Evolutionary conservation across 176 grass and related monocot genomes (phyloP).

Genomic region (Musa itinerans): DNA sequence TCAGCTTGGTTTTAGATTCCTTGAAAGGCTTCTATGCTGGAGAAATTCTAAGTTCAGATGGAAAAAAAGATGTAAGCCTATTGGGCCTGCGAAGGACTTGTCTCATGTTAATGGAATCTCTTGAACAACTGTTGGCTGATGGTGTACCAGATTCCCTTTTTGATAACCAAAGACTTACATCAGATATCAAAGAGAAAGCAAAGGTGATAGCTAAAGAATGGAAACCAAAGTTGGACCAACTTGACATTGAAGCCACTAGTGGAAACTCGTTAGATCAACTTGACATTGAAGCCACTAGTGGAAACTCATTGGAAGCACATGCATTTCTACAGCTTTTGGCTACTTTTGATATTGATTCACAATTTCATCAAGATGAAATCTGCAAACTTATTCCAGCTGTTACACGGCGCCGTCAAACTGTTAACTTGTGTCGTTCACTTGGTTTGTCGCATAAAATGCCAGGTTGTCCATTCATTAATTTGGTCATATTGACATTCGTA

Average conservation of each 20-base stretch:
- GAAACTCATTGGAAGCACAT: slow-evolving; percentile 92
- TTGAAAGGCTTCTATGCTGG: slow-evolving; percentile 42
- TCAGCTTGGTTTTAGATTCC: slow-evolving; percentile 41
- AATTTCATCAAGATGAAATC: slow-evolving; percentile 60
- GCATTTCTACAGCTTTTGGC: slow-evolving; percentile 93
- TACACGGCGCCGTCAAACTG: slow-evolving; percentile 74
- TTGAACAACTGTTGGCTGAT: slow-evolving; percentile 40
- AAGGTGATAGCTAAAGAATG: slow-evolving; percentile 63
- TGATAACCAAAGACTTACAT: slow-evolving; percentile 31
- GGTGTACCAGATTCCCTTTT: slow-evolving; percentile 12
- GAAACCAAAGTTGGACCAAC: slow-evolving; percentile 63
- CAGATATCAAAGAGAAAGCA: slow-evolving; percentile 42
- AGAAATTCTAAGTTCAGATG: slow-evolving; percentile 45
- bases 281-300: slow-evolving; percentile 80
- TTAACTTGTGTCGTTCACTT: slow-evolving; percentile 72
- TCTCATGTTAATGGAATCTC: slow-evolving; percentile 93
- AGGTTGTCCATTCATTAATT: slow-evolving; percentile 28
- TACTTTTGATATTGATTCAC: slow-evolving; percentile 59
- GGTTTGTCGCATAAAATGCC: slow-evolving; percentile 84
- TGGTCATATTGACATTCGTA: slow-evolving; percentile 6
- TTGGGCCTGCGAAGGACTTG: slow-evolving; percentile 78
- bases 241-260: slow-evolving; percentile 89
- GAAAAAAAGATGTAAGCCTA: slow-evolving; percentile 83
- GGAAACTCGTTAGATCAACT: slow-evolving; percentile 52
- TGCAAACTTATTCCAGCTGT: slow-evolving; percentile 86